Base-by-base conservation (phyloP, 2,329 filamentous ascomycete species). In the Diaporthe amygdali region DNA sequence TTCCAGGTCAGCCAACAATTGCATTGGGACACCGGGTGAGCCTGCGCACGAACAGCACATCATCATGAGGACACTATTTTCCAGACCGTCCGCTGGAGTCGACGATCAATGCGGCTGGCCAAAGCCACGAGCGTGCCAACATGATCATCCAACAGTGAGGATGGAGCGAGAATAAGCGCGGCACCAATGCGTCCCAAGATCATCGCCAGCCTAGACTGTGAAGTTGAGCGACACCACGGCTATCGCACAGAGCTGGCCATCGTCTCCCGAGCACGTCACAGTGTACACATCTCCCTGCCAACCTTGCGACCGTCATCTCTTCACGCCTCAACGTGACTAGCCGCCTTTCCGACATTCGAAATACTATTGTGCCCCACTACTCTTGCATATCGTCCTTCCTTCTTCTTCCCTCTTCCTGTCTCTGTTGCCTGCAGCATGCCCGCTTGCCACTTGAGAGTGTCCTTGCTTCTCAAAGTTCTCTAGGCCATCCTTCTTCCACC, bases 41-140 rank as follows among this genome's bases (percentile, higher is more conserved):
- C 89, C 90, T 88, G 87, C 88, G 85, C 84, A 84, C 85, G 84
- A 80, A 81, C 82, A 84, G 75, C 75, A 81, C 81, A 83, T 84
- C 83, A 47, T 49, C 15, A 20, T 22, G 86, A 85, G 87, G 91
- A 88, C 89, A 89, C 91, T 90, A 95, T 95, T 96, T 96, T 96
- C 93, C 93, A 91, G 87, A 84, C 91, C 90, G 89, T 94, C 94
- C 90, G 89, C 93, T 90, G 89, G 96, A 93, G 90, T 92, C 94
- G 91, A 97, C 86, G 94, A 93, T 91, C 89, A 76, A 85, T 97
- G 93, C 96, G 89, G 94, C 92, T 93, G 90, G 91, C 93, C 93
- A 91, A 90, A 96, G 96, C 93, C 94, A 95, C 96, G 90, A 88
- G 86, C 74, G 34, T 83, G 86, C 87, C 90, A 90, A 94, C 90